Percentiles rank a stretch among this genome's conserved stretches.
Evolutionary conservation across 345 rosid species (phyloP).

Genomic region (Citrus reticulata): DNA sequence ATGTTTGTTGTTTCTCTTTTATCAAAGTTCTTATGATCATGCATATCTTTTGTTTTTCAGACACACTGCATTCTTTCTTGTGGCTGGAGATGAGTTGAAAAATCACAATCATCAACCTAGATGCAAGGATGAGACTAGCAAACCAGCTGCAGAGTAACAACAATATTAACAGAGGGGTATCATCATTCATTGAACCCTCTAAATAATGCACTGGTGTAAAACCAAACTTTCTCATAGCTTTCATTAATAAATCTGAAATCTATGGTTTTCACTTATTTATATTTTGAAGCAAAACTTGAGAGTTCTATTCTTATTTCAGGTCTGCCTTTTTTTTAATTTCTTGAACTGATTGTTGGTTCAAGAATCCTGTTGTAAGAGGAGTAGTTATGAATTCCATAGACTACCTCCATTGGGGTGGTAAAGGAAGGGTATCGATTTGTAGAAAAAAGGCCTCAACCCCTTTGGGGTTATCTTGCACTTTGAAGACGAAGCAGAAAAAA

Average conservation of each 20-base stretch:
- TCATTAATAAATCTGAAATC: slow-evolving; percentile 2
- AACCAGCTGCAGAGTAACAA: slow-evolving; percentile 31
- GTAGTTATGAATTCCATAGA: too few relatives aligned
- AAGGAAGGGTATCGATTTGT: too few relatives aligned
- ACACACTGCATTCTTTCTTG: slow-evolving; percentile 92
- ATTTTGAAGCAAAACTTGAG: neutral
- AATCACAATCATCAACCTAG: slow-evolving; percentile 41
- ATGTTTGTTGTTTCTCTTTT: neutral
- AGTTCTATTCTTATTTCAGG: neutral
- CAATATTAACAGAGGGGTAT: neutral
- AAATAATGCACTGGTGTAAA: neutral
- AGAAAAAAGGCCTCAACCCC: neutral
- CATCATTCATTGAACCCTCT: neutral
- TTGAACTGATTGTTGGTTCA: neutral
- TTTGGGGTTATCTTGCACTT: neutral
- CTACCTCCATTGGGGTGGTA: too few relatives aligned
- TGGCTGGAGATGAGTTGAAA: slow-evolving; percentile 89
- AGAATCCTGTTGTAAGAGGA: too few relatives aligned
- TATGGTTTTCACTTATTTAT: neutral
- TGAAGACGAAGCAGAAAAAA: too few relatives aligned
- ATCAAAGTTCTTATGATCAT: neutral
- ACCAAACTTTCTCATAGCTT: neutral
- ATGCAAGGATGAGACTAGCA: slow-evolving; percentile 45
- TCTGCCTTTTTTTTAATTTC: neutral
- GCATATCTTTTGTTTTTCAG: slow-evolving; percentile 29